A percentile compares a stretch with the other conserved stretches of the same genome.
phyloP scores from a whole-genome alignment of 2,329 filamentous ascomycete species.

The Scedosporium aurantiacum region DNA sequence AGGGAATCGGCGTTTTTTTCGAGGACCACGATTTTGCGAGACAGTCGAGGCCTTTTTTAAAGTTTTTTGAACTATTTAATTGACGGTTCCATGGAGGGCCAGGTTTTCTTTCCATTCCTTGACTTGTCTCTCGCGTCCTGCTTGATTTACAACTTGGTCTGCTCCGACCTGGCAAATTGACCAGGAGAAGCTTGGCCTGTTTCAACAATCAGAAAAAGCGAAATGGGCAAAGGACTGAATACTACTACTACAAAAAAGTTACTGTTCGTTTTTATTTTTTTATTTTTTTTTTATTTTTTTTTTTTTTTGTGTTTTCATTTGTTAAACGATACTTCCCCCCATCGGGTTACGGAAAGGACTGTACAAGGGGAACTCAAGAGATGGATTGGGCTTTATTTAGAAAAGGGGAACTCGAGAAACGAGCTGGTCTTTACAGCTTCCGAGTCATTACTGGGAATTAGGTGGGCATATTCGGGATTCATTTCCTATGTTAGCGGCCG shows the following conservation, averaged over 20 bases:
- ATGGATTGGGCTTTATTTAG: neutral
- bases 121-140: neutral
- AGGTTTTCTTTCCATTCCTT: neutral
- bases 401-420: neutral
- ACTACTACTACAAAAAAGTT: neutral
- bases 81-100: neutral
- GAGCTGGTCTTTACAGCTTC: neutral
- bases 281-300: too few species aligned
- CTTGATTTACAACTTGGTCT: neutral
- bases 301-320: too few species aligned
- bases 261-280: neutral
- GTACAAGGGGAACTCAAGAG: neutral
- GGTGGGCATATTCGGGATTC: neutral
- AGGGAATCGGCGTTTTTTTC: constrained; percentile 25
- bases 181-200: neutral
- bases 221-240: neutral
- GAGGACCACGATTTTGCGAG: neutral
- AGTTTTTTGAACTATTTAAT: neutral
- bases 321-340: neutral
- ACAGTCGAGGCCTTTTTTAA: neutral
- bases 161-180: neutral
- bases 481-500: too few species aligned
- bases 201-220: neutral
- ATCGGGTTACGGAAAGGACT: neutral
- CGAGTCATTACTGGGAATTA: neutral